A percentile compares a stretch with the other conserved stretches of the same genome.
These are phyloP conservation scores for Fusarium chlamydosporum DNA, from an alignment of 2,329 filamentous ascomycete species.

Conservation along the genomic window DNA sequence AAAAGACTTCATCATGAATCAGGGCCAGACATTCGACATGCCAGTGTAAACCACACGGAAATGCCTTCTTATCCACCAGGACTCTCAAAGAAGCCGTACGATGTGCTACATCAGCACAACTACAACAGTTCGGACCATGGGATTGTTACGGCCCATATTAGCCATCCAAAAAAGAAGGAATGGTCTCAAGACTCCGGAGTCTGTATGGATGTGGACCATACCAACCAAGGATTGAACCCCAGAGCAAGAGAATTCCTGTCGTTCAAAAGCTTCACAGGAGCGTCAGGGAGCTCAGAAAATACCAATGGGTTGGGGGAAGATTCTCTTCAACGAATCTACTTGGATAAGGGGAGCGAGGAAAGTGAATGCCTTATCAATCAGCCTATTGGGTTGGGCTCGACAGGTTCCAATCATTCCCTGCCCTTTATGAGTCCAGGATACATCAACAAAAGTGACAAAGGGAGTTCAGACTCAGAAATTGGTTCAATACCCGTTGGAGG, in stretches of 20 bases:
- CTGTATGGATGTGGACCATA: constrained; percentile 19
- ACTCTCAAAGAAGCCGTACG: background rate
- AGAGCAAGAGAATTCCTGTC: constrained; percentile 56
- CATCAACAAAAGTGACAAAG: background rate
- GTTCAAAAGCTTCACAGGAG: constrained; percentile 23
- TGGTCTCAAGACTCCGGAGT: constrained; percentile 42
- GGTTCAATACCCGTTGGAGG: background rate
- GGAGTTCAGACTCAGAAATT: background rate
- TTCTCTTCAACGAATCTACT: background rate
- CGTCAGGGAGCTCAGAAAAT: background rate
- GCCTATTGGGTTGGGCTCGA: background rate
- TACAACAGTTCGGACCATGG: constrained; percentile 24
- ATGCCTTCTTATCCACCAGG: background rate
- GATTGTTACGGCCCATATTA: constrained; percentile 8
- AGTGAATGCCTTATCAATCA: background rate
- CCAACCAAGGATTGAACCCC: constrained; percentile 50
- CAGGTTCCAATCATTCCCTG: constrained; percentile 1
- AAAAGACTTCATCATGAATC: constrained; percentile 46
- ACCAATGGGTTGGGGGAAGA: background rate
- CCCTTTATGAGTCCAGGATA: background rate
- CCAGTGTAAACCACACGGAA: constrained; percentile 7
- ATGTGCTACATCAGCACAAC: background rate
- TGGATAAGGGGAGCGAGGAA: background rate
- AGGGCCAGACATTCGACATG: background rate
- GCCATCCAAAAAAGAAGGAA: constrained; percentile 11